Evolutionary conservation across 1,284 basidiomycete species (phyloP).

Genomic region (Wolfiporia cocos): DNA sequence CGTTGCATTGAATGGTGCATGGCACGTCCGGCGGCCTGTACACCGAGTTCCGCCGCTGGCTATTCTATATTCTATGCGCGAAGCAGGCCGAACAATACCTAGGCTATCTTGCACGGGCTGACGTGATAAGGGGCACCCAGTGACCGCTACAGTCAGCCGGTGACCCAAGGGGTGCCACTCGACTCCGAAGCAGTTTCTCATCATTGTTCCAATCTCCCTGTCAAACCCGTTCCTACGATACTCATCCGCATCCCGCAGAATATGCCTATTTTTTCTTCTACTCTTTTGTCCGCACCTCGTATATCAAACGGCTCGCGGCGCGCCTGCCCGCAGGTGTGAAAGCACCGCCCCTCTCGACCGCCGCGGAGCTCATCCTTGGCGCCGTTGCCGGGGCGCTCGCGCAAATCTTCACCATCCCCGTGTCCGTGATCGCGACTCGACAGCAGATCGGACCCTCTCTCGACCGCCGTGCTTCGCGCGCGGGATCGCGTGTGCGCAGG

Average conservation of each 20-base stretch:
- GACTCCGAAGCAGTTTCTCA: too few species aligned
- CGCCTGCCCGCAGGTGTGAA: slow-evolving; percentile 53
- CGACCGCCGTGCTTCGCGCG: slow-evolving; percentile 13
- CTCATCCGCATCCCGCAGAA: slow-evolving; percentile 48
- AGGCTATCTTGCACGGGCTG: too few species aligned
- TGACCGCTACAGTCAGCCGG: too few species aligned
- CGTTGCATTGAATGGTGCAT: too few species aligned
- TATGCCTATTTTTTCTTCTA: slow-evolving; percentile 99
- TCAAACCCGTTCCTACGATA: slow-evolving; percentile 56
- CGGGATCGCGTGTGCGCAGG: neutral
- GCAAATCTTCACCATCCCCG: slow-evolving; percentile 98
- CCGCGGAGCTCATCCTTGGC: slow-evolving; percentile 82
- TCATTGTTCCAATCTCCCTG: slow-evolving; percentile 6
- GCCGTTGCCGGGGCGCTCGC: slow-evolving; percentile 92
- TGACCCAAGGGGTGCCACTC: too few species aligned
- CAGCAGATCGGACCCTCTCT: slow-evolving; percentile 76
- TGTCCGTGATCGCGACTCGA: slow-evolving; percentile 94
- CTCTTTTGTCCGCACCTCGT: slow-evolving; percentile 81
- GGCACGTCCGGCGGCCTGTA: too few species aligned
- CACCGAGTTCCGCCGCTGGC: too few species aligned
- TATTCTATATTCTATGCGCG: too few species aligned
- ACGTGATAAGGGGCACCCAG: too few species aligned
- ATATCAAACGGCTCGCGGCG: slow-evolving; percentile 62
- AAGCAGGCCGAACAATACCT: too few species aligned
- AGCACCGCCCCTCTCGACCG: slow-evolving; percentile 63